phyloP scores from a whole-genome alignment of 352 stramenopile species.

The Pythium aristosporum region DNA sequence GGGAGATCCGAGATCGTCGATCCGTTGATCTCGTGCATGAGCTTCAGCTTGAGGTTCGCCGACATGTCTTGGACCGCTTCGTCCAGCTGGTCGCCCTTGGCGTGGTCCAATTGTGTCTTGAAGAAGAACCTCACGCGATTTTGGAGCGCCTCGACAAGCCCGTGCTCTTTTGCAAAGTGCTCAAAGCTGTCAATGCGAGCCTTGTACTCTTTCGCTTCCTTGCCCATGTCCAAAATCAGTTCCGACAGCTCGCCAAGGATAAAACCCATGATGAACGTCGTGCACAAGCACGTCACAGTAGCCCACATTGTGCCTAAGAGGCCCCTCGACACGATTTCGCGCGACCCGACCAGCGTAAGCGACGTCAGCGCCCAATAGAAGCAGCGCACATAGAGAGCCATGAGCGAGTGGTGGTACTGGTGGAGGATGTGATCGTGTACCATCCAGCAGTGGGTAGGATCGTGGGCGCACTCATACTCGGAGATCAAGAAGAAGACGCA shows the following conservation, averaged over 20 bases:
- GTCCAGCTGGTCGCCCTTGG: conserved; percentile 46
- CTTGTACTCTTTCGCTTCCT: conserved; percentile 73
- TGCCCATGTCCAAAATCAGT: conserved; percentile 72
- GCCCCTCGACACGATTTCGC: conserved; percentile 50
- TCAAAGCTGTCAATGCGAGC: conserved; percentile 73
- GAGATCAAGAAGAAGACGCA: conserved; percentile 77
- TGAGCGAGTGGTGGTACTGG: conserved; percentile 47
- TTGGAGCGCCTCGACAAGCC: conserved; percentile 42
- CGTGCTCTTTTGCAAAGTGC: conserved; percentile 63
- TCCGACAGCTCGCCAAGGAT: conserved; percentile 74
- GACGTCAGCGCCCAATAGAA: conserved; percentile 80
- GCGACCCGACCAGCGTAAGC: conserved; percentile 54
- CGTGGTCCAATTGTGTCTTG: conserved; percentile 52
- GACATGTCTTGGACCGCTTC: conserved; percentile 58
- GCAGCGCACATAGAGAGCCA: conserved; percentile 53
- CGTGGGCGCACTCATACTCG: conserved; percentile 45
- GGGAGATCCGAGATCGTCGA: conserved; percentile 41
- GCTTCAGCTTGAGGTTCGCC: conserved; percentile 63
- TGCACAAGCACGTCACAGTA: conserved; percentile 51
- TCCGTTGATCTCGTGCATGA: conserved; percentile 78
- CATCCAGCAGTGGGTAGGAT: conserved; percentile 53
- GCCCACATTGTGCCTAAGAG: conserved; percentile 57
- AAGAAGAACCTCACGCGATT: conserved; percentile 64
- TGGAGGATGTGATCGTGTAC: conserved; percentile 58
- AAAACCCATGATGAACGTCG: conserved; percentile 74